Percentiles rank a stretch among this genome's conserved stretches.
These are phyloP conservation scores for Globisporangium camurandrum DNA, from an alignment of 352 stramenopile species.

Conservation along the genomic window DNA sequence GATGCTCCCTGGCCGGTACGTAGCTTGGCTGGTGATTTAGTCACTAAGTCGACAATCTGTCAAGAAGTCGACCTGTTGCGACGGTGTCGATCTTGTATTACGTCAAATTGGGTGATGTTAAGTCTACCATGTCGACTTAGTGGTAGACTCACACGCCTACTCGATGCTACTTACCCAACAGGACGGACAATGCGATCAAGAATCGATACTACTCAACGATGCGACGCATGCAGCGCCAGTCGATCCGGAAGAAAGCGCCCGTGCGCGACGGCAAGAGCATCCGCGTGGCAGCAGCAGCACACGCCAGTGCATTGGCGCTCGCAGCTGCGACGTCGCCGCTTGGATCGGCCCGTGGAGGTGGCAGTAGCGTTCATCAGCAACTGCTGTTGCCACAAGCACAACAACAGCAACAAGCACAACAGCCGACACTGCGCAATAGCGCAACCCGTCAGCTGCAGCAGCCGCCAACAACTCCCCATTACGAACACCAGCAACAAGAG, in stretches of 20 bases:
- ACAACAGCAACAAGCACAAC: too few relatives aligned
- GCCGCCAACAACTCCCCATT: too few relatives aligned
- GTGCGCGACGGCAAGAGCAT: slow-evolving; percentile 79
- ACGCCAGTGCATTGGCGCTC: slow-evolving; percentile 24
- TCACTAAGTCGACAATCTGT: neutral
- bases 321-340: slow-evolving; percentile 2
- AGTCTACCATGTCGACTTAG: too few relatives aligned
- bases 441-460: too few relatives aligned
- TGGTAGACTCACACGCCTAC: neutral
- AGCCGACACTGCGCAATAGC: neutral
- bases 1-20: slow-evolving; percentile 76
- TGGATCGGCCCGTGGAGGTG: too few relatives aligned
- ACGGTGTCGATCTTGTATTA: neutral
- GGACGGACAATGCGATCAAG: slow-evolving; percentile 90
- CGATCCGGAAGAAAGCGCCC: slow-evolving; percentile 78
- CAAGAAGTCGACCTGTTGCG: too few relatives aligned
- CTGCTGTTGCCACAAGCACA: too few relatives aligned
- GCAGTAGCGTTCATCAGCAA: too few relatives aligned
- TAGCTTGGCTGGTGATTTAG: neutral
- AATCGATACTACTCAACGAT: slow-evolving; percentile 91
- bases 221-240: slow-evolving; percentile 82
- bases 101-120: neutral
- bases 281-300: slow-evolving; percentile 53
- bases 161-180: slow-evolving; percentile 3
- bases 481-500: slow-evolving; percentile 14